A percentile compares a stretch with the other conserved stretches of the same genome.
These are phyloP conservation scores for Diaporthe nobilis DNA, from an alignment of 2,329 filamentous ascomycete genomes.

Conservation along the genomic window DNA sequence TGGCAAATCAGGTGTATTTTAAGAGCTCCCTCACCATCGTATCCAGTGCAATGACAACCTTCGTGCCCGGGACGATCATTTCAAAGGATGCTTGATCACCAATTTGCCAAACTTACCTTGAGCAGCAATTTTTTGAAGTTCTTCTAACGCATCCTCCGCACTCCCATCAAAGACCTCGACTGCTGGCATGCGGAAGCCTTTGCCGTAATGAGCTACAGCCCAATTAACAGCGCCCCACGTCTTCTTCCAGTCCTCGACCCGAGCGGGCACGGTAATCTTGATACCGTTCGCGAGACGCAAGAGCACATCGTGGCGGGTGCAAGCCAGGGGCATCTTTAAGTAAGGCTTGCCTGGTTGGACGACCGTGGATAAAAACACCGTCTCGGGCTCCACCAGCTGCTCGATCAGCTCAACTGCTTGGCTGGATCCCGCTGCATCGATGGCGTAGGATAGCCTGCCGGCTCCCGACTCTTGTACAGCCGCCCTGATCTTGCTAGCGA, in stretches of 20 bases:
- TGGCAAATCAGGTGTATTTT: neutral
- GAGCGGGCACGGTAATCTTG: neutral
- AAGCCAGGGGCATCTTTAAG: conserved; percentile 5
- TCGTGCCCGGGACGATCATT: neutral
- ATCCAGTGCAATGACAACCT: neutral
- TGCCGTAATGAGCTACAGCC: conserved; percentile 4
- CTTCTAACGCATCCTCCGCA: conserved; percentile 3
- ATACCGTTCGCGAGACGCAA: neutral
- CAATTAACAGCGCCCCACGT: conserved; percentile 1
- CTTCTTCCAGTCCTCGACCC: conserved; percentile 13
- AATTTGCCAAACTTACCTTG: conserved; percentile 5
- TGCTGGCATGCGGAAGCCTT: neutral
- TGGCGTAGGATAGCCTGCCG: neutral
- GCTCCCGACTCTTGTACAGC: neutral
- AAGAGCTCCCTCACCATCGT: neutral
- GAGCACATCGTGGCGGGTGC: neutral
- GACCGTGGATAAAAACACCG: neutral
- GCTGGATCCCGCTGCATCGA: neutral
- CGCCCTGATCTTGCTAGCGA: conserved; percentile 2
- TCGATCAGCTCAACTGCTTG: neutral
- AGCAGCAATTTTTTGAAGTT: conserved; percentile 14
- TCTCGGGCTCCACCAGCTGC: neutral
- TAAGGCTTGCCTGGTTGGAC: neutral
- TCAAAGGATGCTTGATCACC: conserved; percentile 21
- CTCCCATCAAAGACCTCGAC: conserved; percentile 9